Evolutionary conservation across 805 yeast genomes (phyloP).

Genomic region (Saccharomycopsis fodiens): DNA sequence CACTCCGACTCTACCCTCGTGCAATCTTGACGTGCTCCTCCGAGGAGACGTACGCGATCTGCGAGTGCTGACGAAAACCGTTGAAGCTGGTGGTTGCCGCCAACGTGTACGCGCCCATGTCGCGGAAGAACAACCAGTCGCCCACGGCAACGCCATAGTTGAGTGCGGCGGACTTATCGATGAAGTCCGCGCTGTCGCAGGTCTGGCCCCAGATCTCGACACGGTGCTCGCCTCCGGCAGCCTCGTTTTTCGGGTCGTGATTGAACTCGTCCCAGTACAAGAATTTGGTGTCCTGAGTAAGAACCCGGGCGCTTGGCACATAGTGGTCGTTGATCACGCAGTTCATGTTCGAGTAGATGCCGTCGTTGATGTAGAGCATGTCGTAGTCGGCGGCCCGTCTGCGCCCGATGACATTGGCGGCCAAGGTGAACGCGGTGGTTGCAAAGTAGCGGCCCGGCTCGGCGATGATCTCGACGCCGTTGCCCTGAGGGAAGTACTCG

Average conservation of each 20-base stretch:
- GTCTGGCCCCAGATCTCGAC: slow-evolving; percentile 97
- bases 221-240: slow-evolving; percentile 24
- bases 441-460: slow-evolving; percentile 94
- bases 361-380: slow-evolving; percentile 88
- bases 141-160: slow-evolving; percentile 65
- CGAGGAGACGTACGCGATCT: slow-evolving; percentile 57
- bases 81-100: slow-evolving; percentile 91
- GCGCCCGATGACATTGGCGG: slow-evolving; percentile 79
- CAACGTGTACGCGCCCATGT: slow-evolving; percentile 86
- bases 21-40: slow-evolving; percentile 22
- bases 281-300: slow-evolving; percentile 46
- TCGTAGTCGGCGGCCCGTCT: slow-evolving; percentile 43
- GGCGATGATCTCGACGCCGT: slow-evolving; percentile 54
- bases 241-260: slow-evolving; percentile 1
- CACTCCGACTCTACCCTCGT: too few species aligned
- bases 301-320: slow-evolving; percentile 59
- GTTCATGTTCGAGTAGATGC: slow-evolving; percentile 92
- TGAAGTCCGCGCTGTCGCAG: slow-evolving; percentile 92
- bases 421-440: slow-evolving; percentile 78
- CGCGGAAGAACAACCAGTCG: slow-evolving; percentile 84
- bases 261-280: slow-evolving; percentile 27
- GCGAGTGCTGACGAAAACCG: slow-evolving; percentile 64
- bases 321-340: slow-evolving; percentile 93
- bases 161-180: slow-evolving; percentile 45
- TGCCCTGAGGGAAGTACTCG: slow-evolving; percentile 45